These are phyloP conservation scores for Mimosa pudica DNA, from an alignment of 306 rosid species.

Conservation along the genomic window DNA sequence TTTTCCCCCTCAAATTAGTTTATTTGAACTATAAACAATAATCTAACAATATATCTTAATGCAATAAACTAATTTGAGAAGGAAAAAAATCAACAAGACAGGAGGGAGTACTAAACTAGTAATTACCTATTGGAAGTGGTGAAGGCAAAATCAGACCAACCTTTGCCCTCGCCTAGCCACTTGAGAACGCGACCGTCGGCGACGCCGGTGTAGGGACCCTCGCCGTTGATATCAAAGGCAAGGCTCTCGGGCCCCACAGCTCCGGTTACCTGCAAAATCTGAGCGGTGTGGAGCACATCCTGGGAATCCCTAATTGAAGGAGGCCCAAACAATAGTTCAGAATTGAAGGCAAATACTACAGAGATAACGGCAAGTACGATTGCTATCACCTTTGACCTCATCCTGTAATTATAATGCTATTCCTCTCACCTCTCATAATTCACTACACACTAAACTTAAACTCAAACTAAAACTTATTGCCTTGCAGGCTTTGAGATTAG, in stretches of 20 bases:
- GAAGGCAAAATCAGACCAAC: slow-evolving; percentile 78
- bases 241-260: slow-evolving; percentile 93
- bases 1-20: too few species aligned
- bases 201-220: slow-evolving; percentile 87
- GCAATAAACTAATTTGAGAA: too few species aligned
- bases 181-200: slow-evolving; percentile 89
- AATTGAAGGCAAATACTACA: slow-evolving; percentile 33
- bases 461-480: too few species aligned
- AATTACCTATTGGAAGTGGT: slow-evolving; percentile 66
- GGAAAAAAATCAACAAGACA: too few species aligned
- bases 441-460: too few species aligned
- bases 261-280: slow-evolving; percentile 45
- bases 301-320: slow-evolving; percentile 49
- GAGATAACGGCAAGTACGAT: slow-evolving; percentile 41
- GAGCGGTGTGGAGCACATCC: slow-evolving; percentile 56
- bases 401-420: background rate
- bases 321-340: slow-evolving; percentile 35
- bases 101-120: too few species aligned
- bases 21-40: too few species aligned
- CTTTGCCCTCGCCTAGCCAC: slow-evolving; percentile 62
- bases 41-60: too few species aligned
- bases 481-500: too few species aligned
- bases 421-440: background rate
- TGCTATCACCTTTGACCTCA: slow-evolving; percentile 39
- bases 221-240: slow-evolving; percentile 65